Conservation (phyloP, 805 yeast species). For the Diddensiella caesifluorescens region DNA sequence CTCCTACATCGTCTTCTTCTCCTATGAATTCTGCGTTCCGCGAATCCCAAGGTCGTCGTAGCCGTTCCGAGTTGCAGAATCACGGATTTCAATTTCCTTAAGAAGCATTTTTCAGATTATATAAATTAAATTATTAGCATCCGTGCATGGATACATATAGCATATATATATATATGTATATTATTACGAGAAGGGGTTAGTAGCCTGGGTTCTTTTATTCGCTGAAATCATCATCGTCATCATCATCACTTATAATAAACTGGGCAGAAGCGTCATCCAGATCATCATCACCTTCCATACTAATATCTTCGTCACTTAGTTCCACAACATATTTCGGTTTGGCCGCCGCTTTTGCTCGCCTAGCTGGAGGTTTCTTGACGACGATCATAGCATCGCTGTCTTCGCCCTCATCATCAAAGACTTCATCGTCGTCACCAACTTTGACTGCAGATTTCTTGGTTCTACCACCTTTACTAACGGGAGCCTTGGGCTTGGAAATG, state of each 20-base stretch:
- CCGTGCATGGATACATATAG: too few relatives aligned
- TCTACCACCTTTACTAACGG: slow-evolving; percentile 8
- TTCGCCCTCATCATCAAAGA: slow-evolving; percentile 9
- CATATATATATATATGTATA: too few relatives aligned
- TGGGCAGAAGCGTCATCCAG: not conserved
- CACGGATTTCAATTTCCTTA: slow-evolving; percentile 4
- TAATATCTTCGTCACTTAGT: slow-evolving; percentile 14
- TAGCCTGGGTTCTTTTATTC: too few relatives aligned
- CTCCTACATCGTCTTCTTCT: slow-evolving; percentile 3
- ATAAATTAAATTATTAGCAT: too few relatives aligned
- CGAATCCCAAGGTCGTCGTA: not conserved
- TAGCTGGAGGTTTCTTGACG: slow-evolving; percentile 20
- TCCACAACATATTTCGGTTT: slow-evolving; percentile 12
- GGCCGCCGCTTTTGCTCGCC: slow-evolving; percentile 28
- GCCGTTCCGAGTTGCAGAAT: not conserved
- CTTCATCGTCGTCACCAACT: slow-evolving; percentile 2
- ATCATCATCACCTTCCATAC: slow-evolving; percentile 15
- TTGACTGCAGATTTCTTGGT: slow-evolving; percentile 3
- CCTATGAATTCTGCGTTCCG: not conserved
- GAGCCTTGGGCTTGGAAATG: slow-evolving; percentile 10
- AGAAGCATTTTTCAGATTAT: not conserved
- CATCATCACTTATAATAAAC: slow-evolving; percentile 5
- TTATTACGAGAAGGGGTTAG: too few relatives aligned
- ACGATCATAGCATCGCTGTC: slow-evolving; percentile 7
- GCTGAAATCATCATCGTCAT: slow-evolving; percentile 6